Percentiles rank a stretch among this genome's conserved stretches.
phyloP scores from a whole-genome alignment of 2,329 filamentous ascomycete genomes.

The Chalaropsis thielavioides region DNA sequence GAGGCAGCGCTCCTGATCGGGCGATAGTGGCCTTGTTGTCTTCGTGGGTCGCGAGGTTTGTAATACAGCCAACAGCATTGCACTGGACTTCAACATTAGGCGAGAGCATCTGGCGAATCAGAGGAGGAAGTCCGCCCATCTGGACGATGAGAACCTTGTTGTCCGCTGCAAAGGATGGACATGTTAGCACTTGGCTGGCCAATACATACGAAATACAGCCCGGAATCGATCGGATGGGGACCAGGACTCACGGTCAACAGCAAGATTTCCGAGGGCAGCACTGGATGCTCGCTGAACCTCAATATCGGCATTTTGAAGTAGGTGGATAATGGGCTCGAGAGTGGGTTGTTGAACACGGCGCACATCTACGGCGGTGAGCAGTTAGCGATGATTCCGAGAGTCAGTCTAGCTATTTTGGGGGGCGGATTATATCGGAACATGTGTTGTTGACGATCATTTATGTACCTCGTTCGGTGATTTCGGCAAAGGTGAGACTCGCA shows the following conservation, averaged over 20 bases:
- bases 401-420: too few species aligned
- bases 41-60: constrained; percentile 93
- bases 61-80: constrained; percentile 97
- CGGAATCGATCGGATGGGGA: neutral
- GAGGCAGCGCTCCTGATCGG: constrained; percentile 78
- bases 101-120: constrained; percentile 97
- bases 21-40: constrained; percentile 99
- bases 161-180: constrained; percentile 47
- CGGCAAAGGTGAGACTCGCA: constrained; percentile 94
- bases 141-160: constrained; percentile 96
- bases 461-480: constrained; percentile 94
- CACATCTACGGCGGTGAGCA: constrained; percentile 53
- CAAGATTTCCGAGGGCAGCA: constrained; percentile 86
- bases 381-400: neutral
- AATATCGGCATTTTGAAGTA: constrained; percentile 88
- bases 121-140: constrained; percentile 72
- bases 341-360: constrained; percentile 90
- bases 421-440: too few species aligned
- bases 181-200: constrained; percentile 32
- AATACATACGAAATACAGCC: too few species aligned
- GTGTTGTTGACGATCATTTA: too few species aligned
- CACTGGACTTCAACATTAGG: constrained; percentile 97
- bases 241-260: constrained; percentile 70
- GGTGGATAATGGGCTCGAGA: constrained; percentile 86
- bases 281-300: constrained; percentile 95